A percentile compares a stretch with the other conserved stretches of the same genome.
Evolutionary conservation across 306 rosid species (phyloP).

Genomic region (Phaseolus lunatus): DNA sequence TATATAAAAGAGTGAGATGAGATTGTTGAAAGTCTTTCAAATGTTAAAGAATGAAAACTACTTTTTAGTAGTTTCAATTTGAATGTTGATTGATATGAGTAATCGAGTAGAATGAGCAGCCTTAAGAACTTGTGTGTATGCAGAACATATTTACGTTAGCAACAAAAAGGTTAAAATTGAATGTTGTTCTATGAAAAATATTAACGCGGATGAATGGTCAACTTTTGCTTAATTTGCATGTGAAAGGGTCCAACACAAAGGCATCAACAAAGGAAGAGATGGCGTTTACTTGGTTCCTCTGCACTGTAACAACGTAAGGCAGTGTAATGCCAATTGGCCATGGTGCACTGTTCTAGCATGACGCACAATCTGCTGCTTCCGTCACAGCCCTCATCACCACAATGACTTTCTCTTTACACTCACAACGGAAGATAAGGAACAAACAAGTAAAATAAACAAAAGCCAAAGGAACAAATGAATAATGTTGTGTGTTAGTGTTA

Average conservation of each 20-base stretch:
- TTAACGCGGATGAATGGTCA: slow-evolving; percentile 17
- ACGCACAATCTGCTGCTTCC: slow-evolving; percentile 44
- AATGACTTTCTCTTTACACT: slow-evolving; percentile 43
- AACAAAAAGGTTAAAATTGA: not conserved
- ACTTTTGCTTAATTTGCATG: not conserved
- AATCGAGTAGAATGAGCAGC: too few species aligned
- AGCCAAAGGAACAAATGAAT: slow-evolving; percentile 27
- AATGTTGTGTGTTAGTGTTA: not conserved
- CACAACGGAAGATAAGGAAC: slow-evolving; percentile 7
- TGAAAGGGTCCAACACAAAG: not conserved
- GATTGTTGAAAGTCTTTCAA: too few species aligned
- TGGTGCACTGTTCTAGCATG: slow-evolving; percentile 44
- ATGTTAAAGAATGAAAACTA: too few species aligned
- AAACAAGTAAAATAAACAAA: slow-evolving; percentile 23
- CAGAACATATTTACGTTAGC: slow-evolving; percentile 3
- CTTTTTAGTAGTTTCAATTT: too few species aligned
- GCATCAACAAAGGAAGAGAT: slow-evolving; percentile 22
- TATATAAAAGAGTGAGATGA: too few species aligned
- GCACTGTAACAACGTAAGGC: slow-evolving; percentile 46
- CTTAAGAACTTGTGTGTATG: not conserved
- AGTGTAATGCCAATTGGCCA: slow-evolving; percentile 41
- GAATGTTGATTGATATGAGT: too few species aligned
- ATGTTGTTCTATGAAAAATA: not conserved
- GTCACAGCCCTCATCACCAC: slow-evolving; percentile 43
- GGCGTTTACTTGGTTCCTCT: slow-evolving; percentile 20